These are phyloP conservation scores for Fusarium liriodendri DNA, from an alignment of 2,329 filamentous ascomycete species.

Conservation along the genomic window DNA sequence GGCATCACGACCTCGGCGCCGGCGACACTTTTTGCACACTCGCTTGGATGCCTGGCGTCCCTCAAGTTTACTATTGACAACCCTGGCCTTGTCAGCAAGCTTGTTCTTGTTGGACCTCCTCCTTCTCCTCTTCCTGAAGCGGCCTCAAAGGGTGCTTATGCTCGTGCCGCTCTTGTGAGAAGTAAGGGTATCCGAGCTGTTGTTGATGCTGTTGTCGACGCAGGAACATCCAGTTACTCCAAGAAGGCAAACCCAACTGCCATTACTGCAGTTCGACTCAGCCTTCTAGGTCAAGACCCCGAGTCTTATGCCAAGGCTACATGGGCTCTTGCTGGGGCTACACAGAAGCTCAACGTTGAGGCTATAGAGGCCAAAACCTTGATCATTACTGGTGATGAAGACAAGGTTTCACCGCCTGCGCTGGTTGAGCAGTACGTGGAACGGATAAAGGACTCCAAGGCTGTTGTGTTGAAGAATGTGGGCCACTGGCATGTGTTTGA, in stretches of 20 bases:
- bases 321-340: constrained; percentile 57
- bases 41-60: constrained; percentile 63
- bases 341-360: constrained; percentile 47
- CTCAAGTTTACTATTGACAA: constrained; percentile 53
- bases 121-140: constrained; percentile 56
- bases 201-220: constrained; percentile 51
- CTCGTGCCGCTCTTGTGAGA: constrained; percentile 55
- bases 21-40: constrained; percentile 61
- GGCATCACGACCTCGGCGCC: constrained; percentile 41
- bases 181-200: constrained; percentile 57
- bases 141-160: constrained; percentile 41
- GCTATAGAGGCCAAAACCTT: constrained; percentile 48
- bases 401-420: constrained; percentile 54
- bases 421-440: constrained; percentile 47
- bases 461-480: constrained; percentile 52
- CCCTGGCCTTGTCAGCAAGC: constrained; percentile 53
- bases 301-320: constrained; percentile 68
- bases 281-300: constrained; percentile 59
- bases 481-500: constrained; percentile 66
- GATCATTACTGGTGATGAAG: constrained; percentile 59
- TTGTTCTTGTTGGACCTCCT: constrained; percentile 61
- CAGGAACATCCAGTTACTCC: constrained; percentile 3
- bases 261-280: constrained; percentile 54
- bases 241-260: constrained; percentile 51
- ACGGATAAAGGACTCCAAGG: constrained; percentile 42